Conservation (phyloP, 2,329 filamentous ascomycete species). For the Apiospora saccharicola region DNA sequence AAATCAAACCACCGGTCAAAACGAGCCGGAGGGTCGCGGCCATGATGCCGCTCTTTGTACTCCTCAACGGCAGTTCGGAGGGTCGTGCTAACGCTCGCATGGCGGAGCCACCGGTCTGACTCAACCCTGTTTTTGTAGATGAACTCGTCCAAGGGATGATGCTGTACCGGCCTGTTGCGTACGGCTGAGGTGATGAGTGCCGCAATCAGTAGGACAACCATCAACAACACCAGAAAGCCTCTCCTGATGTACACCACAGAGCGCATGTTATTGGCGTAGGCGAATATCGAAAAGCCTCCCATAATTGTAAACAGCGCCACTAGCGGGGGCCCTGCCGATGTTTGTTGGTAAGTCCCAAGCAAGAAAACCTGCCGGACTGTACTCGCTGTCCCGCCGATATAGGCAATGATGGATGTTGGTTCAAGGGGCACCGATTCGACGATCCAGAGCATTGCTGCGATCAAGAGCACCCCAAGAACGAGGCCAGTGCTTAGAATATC, state of each 20-base stretch:
- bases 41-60: slow-evolving; percentile 62
- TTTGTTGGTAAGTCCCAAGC: slow-evolving; percentile 56
- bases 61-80: slow-evolving; percentile 55
- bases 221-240: slow-evolving; percentile 47
- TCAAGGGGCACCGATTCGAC: slow-evolving; percentile 55
- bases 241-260: slow-evolving; percentile 53
- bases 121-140: slow-evolving; percentile 57
- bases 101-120: slow-evolving; percentile 57
- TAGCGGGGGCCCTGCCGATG: slow-evolving; percentile 46
- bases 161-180: slow-evolving; percentile 38
- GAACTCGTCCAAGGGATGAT: slow-evolving; percentile 57
- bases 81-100: slow-evolving; percentile 55
- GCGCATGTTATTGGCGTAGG: slow-evolving; percentile 52
- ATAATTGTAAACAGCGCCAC: slow-evolving; percentile 49
- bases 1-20: slow-evolving; percentile 89
- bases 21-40: slow-evolving; percentile 76
- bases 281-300: slow-evolving; percentile 51
- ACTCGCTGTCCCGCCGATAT: slow-evolving; percentile 49
- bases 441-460: slow-evolving; percentile 54
- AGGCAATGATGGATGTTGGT: slow-evolving; percentile 51
- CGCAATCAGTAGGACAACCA: slow-evolving; percentile 47
- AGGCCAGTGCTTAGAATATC: slow-evolving; percentile 58
- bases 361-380: slow-evolving; percentile 46
- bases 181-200: slow-evolving; percentile 48
- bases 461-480: slow-evolving; percentile 51